A percentile compares a stretch with the other conserved stretches of the same genome.
Evolutionary conservation across 768 basidiomycete species (phyloP).

Genomic region (Gautieria morchelliformis): DNA sequence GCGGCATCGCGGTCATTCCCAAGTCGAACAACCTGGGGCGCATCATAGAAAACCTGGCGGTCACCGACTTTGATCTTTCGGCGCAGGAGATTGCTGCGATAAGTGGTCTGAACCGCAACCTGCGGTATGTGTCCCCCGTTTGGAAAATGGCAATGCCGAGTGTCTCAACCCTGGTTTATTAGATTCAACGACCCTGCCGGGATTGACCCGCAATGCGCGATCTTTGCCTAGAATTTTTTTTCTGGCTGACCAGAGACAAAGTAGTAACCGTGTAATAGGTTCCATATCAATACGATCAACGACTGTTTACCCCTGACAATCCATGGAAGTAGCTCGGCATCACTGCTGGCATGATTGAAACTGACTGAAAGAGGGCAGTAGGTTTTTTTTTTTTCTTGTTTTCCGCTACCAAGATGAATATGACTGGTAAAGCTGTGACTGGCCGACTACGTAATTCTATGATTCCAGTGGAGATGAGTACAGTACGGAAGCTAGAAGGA

Average conservation of each 20-base stretch:
- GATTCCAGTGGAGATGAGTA: no score
- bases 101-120: slow-evolving; percentile 47
- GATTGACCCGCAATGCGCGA: slow-evolving; percentile 54
- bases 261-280: slow-evolving; percentile 1
- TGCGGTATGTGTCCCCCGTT: slow-evolving; percentile 35
- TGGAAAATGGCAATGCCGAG: not conserved
- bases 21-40: slow-evolving; percentile 47
- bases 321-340: no score
- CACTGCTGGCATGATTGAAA: no score
- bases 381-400: no score
- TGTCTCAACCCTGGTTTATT: not conserved
- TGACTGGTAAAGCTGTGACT: no score
- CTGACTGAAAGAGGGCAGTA: no score
- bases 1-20: slow-evolving; percentile 65
- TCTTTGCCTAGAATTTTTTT: slow-evolving; percentile 49
- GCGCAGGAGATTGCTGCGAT: slow-evolving; percentile 50
- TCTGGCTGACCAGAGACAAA: not conserved
- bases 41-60: slow-evolving; percentile 43
- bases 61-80: slow-evolving; percentile 39
- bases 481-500: no score
- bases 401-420: no score
- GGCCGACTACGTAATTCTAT: no score
- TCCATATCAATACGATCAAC: no score
- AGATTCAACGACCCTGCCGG: slow-evolving; percentile 66
- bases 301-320: no score